Base-by-base conservation (phyloP, 441 rosid species). In the Capsella rubella region DNA sequence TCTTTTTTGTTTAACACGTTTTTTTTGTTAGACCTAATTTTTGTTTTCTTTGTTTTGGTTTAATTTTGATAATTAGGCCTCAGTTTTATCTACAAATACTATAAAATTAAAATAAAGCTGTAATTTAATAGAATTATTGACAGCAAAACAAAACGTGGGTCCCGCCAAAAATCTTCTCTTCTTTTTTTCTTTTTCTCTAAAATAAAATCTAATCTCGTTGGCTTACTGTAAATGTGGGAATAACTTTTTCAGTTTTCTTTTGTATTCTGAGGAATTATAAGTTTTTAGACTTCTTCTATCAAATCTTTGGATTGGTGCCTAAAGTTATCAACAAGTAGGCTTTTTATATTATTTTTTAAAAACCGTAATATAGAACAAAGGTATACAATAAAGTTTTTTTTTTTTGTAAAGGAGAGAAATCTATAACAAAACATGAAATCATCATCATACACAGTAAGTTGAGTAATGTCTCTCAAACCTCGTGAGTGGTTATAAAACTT, bases 61-160 rank as follows among this genome's bases (percentile, higher is more conserved):
- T 21, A 21, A 8, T 13, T 15, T 7, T 3, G 3, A 15, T 7
- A 47, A 47, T 66, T 59, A 65, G 47, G 28, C 28, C 25, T 59
- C 67, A 50, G 16, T 16, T 37, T 50, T 32, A 14, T 2, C 15
- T 55, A 2, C 8, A 49, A 21, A 46, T 34, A 34, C 8, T 29
- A 57, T 50, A 67, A 35, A 63, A 34, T 25, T 6, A 32, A 75
- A 15, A 68, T 15, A 52, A 69, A 69, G 53, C 74, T 31, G 56
- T 68, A 75, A 25, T 32, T 21, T 29, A 67, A 60, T 60, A 52
- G 25, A 58, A 68, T 55, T 69, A 53, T 15, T 18, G 75, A 76
- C 79, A 69, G 71, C 79, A 76, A 55, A 54, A 37, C 37, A 69
- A 31, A 47, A 0, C 0, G 11, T 75, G 74, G 79, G 71, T 27